These are phyloP conservation scores for Epichloe uncinata DNA, from an alignment of 2,329 filamentous ascomycete species.

Conservation along the genomic window DNA sequence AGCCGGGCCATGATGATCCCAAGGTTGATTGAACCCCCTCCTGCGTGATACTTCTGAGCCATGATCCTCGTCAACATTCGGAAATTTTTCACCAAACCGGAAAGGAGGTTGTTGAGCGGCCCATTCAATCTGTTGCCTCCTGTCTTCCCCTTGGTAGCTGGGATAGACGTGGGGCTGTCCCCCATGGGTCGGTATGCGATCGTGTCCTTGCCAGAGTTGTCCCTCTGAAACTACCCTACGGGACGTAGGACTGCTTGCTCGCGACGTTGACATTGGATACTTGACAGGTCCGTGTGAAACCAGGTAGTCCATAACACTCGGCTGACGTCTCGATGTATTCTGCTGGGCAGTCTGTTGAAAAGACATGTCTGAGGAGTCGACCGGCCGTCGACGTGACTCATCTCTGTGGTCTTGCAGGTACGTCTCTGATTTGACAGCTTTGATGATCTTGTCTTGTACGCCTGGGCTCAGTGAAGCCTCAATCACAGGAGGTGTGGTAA, in stretches of 20 bases:
- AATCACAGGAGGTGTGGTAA: background rate
- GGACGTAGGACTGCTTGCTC: conserved; percentile 1
- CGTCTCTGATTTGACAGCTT: background rate
- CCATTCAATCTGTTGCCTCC: background rate
- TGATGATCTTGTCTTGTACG: background rate
- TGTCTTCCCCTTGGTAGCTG: background rate
- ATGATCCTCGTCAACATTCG: background rate
- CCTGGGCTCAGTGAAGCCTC: background rate
- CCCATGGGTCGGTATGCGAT: background rate
- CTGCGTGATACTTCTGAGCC: background rate
- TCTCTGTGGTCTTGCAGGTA: background rate
- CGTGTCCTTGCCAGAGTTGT: background rate
- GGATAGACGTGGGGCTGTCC: background rate
- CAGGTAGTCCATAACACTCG: conserved; percentile 10
- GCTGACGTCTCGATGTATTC: conserved; percentile 5
- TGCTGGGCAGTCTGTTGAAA: conserved; percentile 1
- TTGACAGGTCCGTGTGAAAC: conserved; percentile 6
- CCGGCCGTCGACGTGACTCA: conserved; percentile 1
- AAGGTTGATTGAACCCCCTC: background rate
- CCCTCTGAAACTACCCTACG: conserved; percentile 1
- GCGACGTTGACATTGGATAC: conserved; percentile 3
- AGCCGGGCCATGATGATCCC: background rate
- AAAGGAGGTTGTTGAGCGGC: background rate
- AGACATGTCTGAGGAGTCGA: conserved; percentile 5
- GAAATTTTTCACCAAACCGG: background rate